phyloP scores from a whole-genome alignment of 192 early-diverging fungal genomes.

The Radiomyces spectabilis region DNA sequence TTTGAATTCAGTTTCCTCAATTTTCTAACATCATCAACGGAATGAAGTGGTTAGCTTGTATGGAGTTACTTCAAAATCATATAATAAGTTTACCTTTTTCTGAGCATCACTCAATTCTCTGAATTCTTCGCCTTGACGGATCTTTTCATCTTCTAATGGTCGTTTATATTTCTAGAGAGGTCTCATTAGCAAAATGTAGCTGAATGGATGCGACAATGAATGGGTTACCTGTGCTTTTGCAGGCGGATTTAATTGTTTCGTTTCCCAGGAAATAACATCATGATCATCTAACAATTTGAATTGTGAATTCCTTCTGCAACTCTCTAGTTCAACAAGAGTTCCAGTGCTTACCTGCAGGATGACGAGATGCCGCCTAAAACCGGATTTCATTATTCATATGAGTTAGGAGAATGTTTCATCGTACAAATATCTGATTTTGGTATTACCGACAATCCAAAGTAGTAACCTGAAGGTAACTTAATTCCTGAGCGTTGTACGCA shows the following conservation, averaged over 20 bases:
- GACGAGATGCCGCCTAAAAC: slow-evolving; percentile 25
- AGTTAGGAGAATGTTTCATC: not conserved
- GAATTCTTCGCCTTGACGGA: slow-evolving; percentile 13
- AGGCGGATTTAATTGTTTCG: slow-evolving; percentile 60
- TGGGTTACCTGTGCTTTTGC: slow-evolving; percentile 30
- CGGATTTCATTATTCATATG: not conserved
- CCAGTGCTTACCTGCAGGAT: slow-evolving; percentile 18
- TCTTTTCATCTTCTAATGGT: slow-evolving; percentile 23
- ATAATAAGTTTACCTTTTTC: slow-evolving; percentile 12
- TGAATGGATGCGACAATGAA: not conserved
- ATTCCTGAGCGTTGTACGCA: slow-evolving; percentile 51
- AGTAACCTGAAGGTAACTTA: slow-evolving; percentile 58
- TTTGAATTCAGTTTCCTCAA: slow-evolving; percentile 21
- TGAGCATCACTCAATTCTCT: slow-evolving; percentile 20
- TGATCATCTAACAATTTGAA: slow-evolving; percentile 66
- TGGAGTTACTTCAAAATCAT: not conserved
- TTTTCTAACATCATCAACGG: slow-evolving; percentile 10
- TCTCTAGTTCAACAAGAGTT: too few species aligned
- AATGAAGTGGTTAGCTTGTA: not conserved
- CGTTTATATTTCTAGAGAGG: slow-evolving; percentile 10
- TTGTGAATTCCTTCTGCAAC: too few species aligned
- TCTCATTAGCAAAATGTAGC: not conserved
- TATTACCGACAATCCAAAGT: slow-evolving; percentile 62
- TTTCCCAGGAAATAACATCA: slow-evolving; percentile 60
- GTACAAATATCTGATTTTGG: slow-evolving; percentile 8